These are phyloP conservation scores for Oryza australiensis DNA, from an alignment of 176 grass and related monocot genomes.

Conservation along the genomic window DNA sequence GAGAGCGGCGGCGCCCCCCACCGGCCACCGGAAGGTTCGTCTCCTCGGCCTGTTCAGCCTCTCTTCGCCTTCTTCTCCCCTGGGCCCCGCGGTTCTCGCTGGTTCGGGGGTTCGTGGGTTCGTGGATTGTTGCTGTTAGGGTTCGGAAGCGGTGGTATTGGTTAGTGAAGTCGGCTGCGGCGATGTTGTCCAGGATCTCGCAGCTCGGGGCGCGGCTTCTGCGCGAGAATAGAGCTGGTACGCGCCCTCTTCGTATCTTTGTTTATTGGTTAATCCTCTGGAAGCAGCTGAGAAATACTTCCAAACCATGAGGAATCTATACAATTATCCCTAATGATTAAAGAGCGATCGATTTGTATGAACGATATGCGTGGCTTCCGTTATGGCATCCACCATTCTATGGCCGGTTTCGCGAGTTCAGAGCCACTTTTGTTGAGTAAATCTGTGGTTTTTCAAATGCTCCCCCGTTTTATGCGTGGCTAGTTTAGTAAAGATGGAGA, in stretches of 20 bases:
- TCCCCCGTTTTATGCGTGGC: not conserved
- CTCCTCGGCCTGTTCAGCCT: not conserved
- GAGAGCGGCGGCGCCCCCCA: not conserved
- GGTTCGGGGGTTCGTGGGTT: constrained; percentile 19
- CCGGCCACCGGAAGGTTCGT: constrained; percentile 25
- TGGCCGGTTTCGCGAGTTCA: not conserved
- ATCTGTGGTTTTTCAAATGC: not conserved
- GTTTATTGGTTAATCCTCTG: not conserved
- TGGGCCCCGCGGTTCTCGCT: not conserved
- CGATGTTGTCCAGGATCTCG: constrained; percentile 55
- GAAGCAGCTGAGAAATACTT: not conserved
- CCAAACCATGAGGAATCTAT: too few species aligned
- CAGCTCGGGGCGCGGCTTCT: constrained; percentile 41
- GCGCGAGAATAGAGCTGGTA: constrained; percentile 39
- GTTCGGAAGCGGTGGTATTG: constrained; percentile 14
- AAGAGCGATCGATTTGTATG: not conserved
- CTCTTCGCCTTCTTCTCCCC: not conserved
- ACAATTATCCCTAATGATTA: too few species aligned
- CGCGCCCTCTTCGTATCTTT: not conserved
- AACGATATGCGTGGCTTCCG: not conserved
- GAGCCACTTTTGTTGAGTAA: not conserved
- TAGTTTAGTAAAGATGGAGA: not conserved
- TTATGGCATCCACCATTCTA: not conserved
- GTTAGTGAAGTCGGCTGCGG: not conserved
- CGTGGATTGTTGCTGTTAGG: constrained; percentile 33